phyloP scores from a whole-genome alignment of 1,284 basidiomycete genomes.

The Tilletiopsis washingtonensis region DNA sequence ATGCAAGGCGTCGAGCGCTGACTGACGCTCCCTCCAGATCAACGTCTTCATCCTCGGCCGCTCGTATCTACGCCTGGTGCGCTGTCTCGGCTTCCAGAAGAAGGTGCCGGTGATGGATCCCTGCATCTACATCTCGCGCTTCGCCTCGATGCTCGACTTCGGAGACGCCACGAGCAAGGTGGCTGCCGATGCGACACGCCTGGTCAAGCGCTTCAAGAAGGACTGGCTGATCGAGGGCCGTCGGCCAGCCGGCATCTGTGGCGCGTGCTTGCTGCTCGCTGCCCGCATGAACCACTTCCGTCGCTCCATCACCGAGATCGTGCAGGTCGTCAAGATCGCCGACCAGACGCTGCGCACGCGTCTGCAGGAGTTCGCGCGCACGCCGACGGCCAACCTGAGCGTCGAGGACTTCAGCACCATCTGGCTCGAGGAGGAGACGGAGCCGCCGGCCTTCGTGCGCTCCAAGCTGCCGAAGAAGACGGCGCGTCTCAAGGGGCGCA shows the following conservation, averaged over 20 bases:
- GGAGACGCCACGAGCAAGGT: conserved; percentile 87
- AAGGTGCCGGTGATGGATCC: conserved; percentile 81
- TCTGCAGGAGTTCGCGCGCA: conserved; percentile 89
- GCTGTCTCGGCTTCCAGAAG: conserved; percentile 69
- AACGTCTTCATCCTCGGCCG: conserved; percentile 97
- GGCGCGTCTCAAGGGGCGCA: conserved; percentile 48
- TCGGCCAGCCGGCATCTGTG: conserved; percentile 92
- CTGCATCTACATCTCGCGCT: conserved; percentile 92
- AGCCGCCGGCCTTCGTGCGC: conserved; percentile 63
- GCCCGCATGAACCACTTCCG: conserved; percentile 98
- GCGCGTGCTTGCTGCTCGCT: conserved; percentile 86
- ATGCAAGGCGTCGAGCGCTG: conserved; percentile 4
- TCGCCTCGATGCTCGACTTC: conserved; percentile 89
- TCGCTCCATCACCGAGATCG: conserved; percentile 84
- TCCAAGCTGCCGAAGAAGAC: conserved; percentile 64
- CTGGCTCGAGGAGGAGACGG: conserved; percentile 83
- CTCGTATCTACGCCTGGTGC: conserved; percentile 87
- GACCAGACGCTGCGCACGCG: conserved; percentile 88
- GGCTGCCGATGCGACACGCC: conserved; percentile 83
- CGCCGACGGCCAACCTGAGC: conserved; percentile 74
- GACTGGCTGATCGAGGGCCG: conserved; percentile 97
- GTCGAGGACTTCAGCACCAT: conserved; percentile 84
- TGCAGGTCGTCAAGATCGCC: conserved; percentile 90
- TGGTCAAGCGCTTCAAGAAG: conserved; percentile 86
- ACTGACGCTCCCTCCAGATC: conserved; percentile 50